Percentiles rank a stretch among this genome's conserved stretches.
These are phyloP conservation scores for Saccharomyces pastorianus DNA, from an alignment of 1,139 yeast species.

Conservation along the genomic window DNA sequence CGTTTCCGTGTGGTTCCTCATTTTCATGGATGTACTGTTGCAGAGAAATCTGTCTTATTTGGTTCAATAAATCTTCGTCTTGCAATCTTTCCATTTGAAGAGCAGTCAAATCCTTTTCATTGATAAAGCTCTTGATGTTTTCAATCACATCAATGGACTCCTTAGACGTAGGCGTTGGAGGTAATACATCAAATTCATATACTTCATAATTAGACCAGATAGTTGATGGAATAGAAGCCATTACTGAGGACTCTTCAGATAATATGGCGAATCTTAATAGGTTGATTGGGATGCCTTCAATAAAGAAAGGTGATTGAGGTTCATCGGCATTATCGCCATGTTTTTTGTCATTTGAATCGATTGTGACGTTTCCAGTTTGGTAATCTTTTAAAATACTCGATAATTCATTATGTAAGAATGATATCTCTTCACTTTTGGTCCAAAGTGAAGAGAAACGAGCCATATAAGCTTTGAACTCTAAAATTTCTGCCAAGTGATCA, in stretches of 20 bases:
- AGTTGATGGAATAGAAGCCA: conserved; percentile 57
- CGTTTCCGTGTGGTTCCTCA: background rate
- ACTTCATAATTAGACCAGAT: conserved; percentile 59
- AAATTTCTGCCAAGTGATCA: conserved; percentile 22
- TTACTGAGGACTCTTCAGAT: conserved; percentile 60
- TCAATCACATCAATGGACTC: conserved; percentile 31
- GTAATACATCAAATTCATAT: conserved; percentile 62
- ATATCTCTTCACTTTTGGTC: conserved; percentile 33
- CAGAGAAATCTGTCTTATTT: conserved; percentile 28
- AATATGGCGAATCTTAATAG: conserved; percentile 57
- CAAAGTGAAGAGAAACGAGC: conserved; percentile 23
- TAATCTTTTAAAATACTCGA: conserved; percentile 30
- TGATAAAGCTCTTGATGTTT: conserved; percentile 35
- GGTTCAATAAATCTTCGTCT: conserved; percentile 27
- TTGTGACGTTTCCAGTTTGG: conserved; percentile 9
- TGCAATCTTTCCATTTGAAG: conserved; percentile 20
- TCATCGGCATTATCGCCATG: conserved; percentile 3
- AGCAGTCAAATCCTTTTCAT: conserved; percentile 28
- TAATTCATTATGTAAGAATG: conserved; percentile 44
- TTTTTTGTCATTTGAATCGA: conserved; percentile 4
- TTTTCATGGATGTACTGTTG: conserved; percentile 27
- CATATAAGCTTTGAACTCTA: conserved; percentile 26
- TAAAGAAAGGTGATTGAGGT: conserved; percentile 16
- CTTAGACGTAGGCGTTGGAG: conserved; percentile 41
- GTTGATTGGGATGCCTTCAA: conserved; percentile 45